Conservation (phyloP, 768 basidiomycete species). For the Termitomyces sp. region DNA sequence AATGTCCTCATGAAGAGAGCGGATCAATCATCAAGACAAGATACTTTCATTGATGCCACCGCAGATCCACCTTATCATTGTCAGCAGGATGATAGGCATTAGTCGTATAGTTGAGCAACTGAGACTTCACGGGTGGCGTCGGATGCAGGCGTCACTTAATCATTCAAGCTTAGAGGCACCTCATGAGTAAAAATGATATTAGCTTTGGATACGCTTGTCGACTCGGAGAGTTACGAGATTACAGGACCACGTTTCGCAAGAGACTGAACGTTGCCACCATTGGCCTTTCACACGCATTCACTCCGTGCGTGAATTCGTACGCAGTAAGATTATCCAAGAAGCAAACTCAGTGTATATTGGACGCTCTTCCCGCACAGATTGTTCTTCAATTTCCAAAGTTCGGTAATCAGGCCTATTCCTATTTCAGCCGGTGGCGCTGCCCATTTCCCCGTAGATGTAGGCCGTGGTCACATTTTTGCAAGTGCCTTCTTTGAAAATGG, state of each 20-base stretch:
- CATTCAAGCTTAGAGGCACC: neutral
- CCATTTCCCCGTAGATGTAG: neutral
- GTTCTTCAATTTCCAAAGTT: neutral
- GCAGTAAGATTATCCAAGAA: neutral
- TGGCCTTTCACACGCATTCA: too few relatives aligned
- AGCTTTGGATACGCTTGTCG: neutral
- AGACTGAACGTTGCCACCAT: too few relatives aligned
- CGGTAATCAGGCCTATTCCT: too few relatives aligned
- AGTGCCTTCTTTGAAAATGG: neutral
- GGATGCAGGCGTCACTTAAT: neutral
- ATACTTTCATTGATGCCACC: too few relatives aligned
- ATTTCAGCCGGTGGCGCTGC: constrained; percentile 5
- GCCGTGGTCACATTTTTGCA: neutral
- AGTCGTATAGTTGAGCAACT: neutral
- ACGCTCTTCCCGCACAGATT: neutral
- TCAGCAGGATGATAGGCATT: neutral
- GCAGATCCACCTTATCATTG: neutral
- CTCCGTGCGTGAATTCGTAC: neutral
- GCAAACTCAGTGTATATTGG: neutral
- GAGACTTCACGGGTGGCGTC: neutral
- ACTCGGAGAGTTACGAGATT: neutral
- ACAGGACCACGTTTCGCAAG: neutral
- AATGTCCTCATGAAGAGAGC: neutral
- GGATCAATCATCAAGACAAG: neutral
- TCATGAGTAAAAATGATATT: neutral